These are phyloP conservation scores for Abrus precatorius DNA, from an alignment of 306 rosid species.

Conservation along the genomic window DNA sequence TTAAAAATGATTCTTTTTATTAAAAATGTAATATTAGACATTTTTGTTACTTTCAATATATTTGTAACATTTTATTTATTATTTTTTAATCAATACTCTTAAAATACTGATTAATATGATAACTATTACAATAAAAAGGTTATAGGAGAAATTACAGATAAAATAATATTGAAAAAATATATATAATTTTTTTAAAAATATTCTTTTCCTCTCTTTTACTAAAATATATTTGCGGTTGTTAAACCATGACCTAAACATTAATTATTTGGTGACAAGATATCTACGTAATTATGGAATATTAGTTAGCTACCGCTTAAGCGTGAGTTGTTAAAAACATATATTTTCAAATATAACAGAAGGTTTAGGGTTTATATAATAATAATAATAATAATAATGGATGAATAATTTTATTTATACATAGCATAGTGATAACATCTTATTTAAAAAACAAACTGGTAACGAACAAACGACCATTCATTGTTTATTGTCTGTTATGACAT, in stretches of 20 bases:
- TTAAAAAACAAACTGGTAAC: not conserved
- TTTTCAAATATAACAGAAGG: too few relatives aligned
- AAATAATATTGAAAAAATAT: not conserved
- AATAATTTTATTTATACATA: not conserved
- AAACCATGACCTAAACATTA: not conserved
- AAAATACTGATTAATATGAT: too few relatives aligned
- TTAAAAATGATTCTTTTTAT: too few relatives aligned
- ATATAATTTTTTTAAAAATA: not conserved
- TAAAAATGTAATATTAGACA: too few relatives aligned
- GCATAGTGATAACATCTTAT: not conserved
- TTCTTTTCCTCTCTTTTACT: not conserved
- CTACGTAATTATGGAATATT: conserved; percentile 16
- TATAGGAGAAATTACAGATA: not conserved
- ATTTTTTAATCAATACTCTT: too few relatives aligned
- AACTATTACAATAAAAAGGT: not conserved
- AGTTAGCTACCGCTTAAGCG: not conserved
- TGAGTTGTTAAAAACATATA: not conserved
- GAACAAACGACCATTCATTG: not conserved
- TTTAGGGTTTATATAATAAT: too few relatives aligned
- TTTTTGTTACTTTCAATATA: too few relatives aligned
- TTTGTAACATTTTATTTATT: too few relatives aligned
- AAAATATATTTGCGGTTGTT: not conserved
- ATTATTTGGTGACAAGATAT: conserved; percentile 17
- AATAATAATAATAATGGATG: too few relatives aligned
- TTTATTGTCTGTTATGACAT: not conserved